Evolutionary conservation across 148 eudicot species (phyloP), one percentile per base, ranked within the genome.

Genomic region (Chenopodium quinoa): DNA sequence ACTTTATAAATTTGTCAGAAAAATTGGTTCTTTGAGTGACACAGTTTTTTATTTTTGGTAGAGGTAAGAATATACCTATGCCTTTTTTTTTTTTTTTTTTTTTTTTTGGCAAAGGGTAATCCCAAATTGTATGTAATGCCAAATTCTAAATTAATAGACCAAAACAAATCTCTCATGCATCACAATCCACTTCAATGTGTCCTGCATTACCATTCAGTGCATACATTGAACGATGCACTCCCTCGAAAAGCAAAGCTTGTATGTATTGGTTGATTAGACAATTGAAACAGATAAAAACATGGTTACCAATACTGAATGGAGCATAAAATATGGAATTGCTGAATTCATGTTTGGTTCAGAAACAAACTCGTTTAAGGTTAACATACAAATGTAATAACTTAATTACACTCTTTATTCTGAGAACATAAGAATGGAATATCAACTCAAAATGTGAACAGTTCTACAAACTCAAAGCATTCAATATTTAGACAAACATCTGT

Each of bases 361-460:
- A 32, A 50, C 14, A 47, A 68, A 29, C 62, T 74, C 64, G 32
- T 69, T 65, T 8, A 58, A 58, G n/a, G 50, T 68, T 17, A 44
- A 40, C 40, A 56, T 67, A 72, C 75, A 69, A 75, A 50, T 79
- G 23, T 29, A 52, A 83, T 16, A 20, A 68, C 40, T 37, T 65
- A 48, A 76, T 68, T 80, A 76, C 83, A 80, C 68, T 16, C 78
- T 58, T 84, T 81, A 81, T 84, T 78, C 40, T 37, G 19, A 40
- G 73, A 71, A 76, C 68, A 80, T n/a, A 63, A 34, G 70, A 20
- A 47, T 44, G 75, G 69, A 71, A 54, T 75, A 71, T 56, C 44
- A 52, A 64, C 67, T 77, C 68, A 44, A 50, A 71, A 84, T 34
- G 56, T 71, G 78, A 76, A 72, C 25, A 22, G 81, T 70, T 60